Base-by-base conservation (phyloP, 1,284 basidiomycete genomes). In the Tetrapyrgos nigripes region DNA sequence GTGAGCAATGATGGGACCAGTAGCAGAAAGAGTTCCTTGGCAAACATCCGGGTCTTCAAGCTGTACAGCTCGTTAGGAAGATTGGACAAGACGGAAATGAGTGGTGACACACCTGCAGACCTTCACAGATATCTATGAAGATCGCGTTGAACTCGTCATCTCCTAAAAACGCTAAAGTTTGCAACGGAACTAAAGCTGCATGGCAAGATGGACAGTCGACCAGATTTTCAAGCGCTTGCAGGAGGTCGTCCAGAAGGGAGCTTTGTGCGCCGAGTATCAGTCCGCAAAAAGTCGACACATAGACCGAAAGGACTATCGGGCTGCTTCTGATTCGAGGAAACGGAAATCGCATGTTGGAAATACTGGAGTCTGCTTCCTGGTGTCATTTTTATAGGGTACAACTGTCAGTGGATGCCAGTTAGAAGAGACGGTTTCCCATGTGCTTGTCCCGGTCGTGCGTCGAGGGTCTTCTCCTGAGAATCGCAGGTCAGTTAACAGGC, bases 1-100 rank as follows among this genome's bases (percentile, higher is more conserved):
- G 61, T 87, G 81, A 0, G 86, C 84, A 31, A 88, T 70, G 62
- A 87, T 83, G 10, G 85, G 85, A 3, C 81, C 86, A 67, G 84
- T 80, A 33, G 78, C 69, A 2, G 63, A 70, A 44, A 87, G 68
- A 1, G 79, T 70, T 23, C 86, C 86, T 49, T 75, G 73, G 65
- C 86, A 87, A 11, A 88, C 83, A 65, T 87, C 84, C 17, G 68
- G 50, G 24, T 60, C 59, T 33, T 55, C 59, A 23, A 56, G n/a
- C 59, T 60, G 26, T 3, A 45, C 13, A 21, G 37, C 13, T 28
- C 31, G 19, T 13, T 17, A 31, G 17, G 27, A 28, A 50, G 27
- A 19, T 31, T 21, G 21, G 26, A 50, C 11, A 8, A 29, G 4
- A 17, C 9, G 9, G 17, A 9, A 40, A 19, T 19, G 13, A 4